Evolutionary conservation across 257 asterid species (phyloP), one percentile per base, ranked within the genome.

Genomic region (Nyctanthes arbortristis): DNA sequence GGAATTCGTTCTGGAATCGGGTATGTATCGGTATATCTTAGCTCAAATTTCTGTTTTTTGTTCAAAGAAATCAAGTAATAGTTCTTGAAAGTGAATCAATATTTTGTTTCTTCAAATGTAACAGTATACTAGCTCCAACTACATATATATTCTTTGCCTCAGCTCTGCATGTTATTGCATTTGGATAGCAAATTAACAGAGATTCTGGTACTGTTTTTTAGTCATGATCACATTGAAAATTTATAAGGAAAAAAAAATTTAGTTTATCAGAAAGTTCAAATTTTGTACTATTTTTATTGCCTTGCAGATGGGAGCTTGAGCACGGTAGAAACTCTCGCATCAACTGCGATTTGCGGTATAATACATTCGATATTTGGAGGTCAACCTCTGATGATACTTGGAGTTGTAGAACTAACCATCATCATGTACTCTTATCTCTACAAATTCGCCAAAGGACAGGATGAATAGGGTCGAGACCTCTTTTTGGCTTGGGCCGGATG

Each of bases 151-250:
- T 75, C 71, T 84, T 86, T 61, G 89, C 92, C 33, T 86, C 89
- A 24, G 86, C 92, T 33, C 89, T 84, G 71, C 92, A 89, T 22
- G 92, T 86, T 16, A 86, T 86, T 69, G 92, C 89, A 65, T 86
- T 86, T 61, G 92, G 92, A 37, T 88, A 84, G 74, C 92, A 86
- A 75, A 61, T 86, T 25, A 86, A 78, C 65, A 66, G 84, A 66
- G 92, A 86, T 61, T 84, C 86, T 43, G 88, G 89, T 86, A 73
- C 25, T 4, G 25, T 47, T 18, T 47, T 47, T 6, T 1, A 47
- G 11, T n/a, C 7, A 24, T 25, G 18, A 47, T 47, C 11, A 24
- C 25, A 47, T 47, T 3, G 47, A 39, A 39, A 3, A 0, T 3
- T 13, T 39, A 12, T 40, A 14, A 14, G 16, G 49, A 16, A 18